These are phyloP conservation scores for Camelina neglecta DNA, from an alignment of 345 rosid species.

Conservation along the genomic window DNA sequence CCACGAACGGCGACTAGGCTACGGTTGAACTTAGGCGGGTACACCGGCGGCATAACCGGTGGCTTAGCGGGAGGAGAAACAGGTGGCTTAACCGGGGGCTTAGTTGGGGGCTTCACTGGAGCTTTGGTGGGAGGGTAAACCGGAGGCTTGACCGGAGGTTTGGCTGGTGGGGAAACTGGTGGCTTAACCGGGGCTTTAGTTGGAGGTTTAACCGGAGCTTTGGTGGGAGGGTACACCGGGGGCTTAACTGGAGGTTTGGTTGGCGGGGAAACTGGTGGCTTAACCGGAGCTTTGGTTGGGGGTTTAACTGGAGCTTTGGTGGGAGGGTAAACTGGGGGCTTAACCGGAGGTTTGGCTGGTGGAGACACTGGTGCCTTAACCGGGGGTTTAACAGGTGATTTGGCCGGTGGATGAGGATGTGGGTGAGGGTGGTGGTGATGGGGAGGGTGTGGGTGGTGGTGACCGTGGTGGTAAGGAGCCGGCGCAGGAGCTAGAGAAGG, in stretches of 20 bases:
- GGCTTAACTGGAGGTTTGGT: slow-evolving; percentile 43
- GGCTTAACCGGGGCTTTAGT: slow-evolving; percentile 37
- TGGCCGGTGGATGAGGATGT: slow-evolving; percentile 34
- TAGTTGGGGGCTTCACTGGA: slow-evolving; percentile 39
- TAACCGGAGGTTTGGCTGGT: slow-evolving; percentile 25
- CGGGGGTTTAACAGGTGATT: slow-evolving; percentile 37
- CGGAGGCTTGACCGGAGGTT: slow-evolving; percentile 40
- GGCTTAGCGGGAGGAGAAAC: slow-evolving; percentile 48
- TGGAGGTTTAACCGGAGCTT: slow-evolving; percentile 44
- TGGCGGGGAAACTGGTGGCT: slow-evolving; percentile 45
- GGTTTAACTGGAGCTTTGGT: slow-evolving; percentile 37
- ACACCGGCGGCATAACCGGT: slow-evolving; percentile 44
- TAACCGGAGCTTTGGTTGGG: slow-evolving; percentile 42
- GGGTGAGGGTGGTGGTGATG: slow-evolving; percentile 44
- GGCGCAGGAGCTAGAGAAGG: slow-evolving; percentile 48
- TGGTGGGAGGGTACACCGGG: slow-evolving; percentile 42
- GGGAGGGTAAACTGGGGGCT: slow-evolving; percentile 28
- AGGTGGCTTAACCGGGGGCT: slow-evolving; percentile 48
- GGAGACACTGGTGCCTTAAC: background rate
- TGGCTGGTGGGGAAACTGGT: slow-evolving; percentile 40
- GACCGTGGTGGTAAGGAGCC: slow-evolving; percentile 49
- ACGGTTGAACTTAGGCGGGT: slow-evolving; percentile 52
- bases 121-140: slow-evolving; percentile 40
- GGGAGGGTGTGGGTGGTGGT: slow-evolving; percentile 49
- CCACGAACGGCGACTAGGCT: slow-evolving; percentile 76